phyloP scores from a whole-genome alignment of 371 early-diverging fungal species.

The Zychaea mexicana region DNA sequence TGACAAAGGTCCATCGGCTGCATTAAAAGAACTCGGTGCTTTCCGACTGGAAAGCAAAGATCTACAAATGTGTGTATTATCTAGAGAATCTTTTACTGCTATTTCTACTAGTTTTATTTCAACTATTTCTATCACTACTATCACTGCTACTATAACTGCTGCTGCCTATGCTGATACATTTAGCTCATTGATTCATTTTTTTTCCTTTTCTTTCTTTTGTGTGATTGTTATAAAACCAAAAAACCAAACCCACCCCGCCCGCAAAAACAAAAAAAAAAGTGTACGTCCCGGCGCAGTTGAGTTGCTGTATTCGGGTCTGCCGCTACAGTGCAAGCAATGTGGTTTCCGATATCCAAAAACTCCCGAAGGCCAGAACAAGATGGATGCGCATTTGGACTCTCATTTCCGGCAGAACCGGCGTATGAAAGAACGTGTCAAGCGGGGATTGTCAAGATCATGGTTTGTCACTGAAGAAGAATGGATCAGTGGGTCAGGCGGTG shows the following conservation, averaged over 20 bases:
- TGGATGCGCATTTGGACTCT: slow-evolving; percentile 89
- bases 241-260: no score
- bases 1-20: neutral
- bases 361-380: slow-evolving; percentile 69
- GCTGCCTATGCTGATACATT: slow-evolving; percentile 1
- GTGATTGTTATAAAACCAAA: no score
- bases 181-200: no score
- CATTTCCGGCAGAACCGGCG: slow-evolving; percentile 92
- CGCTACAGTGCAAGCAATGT: slow-evolving; percentile 90
- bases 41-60: slow-evolving; percentile 49
- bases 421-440: slow-evolving; percentile 74
- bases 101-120: slow-evolving; percentile 9
- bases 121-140: no score
- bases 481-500: slow-evolving; percentile 49
- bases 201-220: no score
- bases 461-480: slow-evolving; percentile 73
- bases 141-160: no score
- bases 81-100: slow-evolving; percentile 19
- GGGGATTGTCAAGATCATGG: slow-evolving; percentile 85
- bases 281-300: slow-evolving; percentile 63
- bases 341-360: slow-evolving; percentile 79
- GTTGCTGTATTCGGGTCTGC: slow-evolving; percentile 73
- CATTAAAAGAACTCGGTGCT: neutral
- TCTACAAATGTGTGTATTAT: slow-evolving; percentile 38
- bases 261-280: slow-evolving; percentile 39